Evolutionary conservation across 208 protist species (phyloP).

Genomic region (Leishmania aethiopica): DNA sequence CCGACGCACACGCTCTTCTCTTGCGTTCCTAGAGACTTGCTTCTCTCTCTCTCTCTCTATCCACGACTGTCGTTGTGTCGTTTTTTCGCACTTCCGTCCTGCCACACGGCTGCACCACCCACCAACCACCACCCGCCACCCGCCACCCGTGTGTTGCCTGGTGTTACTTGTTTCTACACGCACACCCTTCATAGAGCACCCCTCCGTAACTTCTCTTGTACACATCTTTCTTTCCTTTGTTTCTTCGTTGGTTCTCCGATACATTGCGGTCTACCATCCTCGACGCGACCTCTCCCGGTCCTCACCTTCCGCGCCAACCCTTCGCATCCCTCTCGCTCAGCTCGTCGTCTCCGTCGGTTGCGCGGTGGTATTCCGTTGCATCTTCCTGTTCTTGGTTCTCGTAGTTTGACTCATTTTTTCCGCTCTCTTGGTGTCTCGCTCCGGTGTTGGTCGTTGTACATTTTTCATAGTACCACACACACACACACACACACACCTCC

Average conservation of each 20-base stretch:
- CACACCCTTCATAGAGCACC: constrained; percentile 3
- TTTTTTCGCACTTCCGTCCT: neutral
- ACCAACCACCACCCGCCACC: neutral
- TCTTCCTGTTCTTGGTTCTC: neutral
- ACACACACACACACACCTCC: neutral
- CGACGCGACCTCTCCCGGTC: neutral
- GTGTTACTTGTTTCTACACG: neutral
- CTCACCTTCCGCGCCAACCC: neutral
- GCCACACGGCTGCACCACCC: no score
- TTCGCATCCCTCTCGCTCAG: neutral
- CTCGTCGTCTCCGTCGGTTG: neutral
- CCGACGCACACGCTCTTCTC: neutral
- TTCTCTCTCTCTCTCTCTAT: constrained; percentile 2
- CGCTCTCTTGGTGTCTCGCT: neutral
- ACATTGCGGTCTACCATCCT: neutral
- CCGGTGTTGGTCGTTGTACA: neutral
- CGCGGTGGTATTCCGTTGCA: neutral
- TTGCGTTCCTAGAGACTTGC: neutral
- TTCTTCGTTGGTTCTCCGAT: neutral
- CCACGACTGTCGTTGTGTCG: neutral
- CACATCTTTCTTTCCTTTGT: neutral
- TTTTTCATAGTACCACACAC: neutral
- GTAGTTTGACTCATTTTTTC: neutral
- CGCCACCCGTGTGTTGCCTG: neutral
- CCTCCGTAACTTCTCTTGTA: neutral